Evolutionary conservation across 768 basidiomycete genomes (phyloP), one percentile per base, ranked within the genome.

Genomic region (Phlebiopsis gigantea): DNA sequence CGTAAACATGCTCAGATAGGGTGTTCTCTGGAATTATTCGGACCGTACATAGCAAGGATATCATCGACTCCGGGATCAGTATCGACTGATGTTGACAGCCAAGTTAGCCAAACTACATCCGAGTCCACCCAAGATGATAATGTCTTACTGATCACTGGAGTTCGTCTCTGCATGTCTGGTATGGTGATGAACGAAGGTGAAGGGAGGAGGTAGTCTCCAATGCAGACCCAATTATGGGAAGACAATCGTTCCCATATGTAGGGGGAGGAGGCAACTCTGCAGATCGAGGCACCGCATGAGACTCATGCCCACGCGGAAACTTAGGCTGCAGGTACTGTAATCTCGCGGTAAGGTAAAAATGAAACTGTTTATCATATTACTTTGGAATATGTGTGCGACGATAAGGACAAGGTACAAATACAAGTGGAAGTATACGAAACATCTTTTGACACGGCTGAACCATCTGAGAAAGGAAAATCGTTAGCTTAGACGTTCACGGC

Each of bases 51-150:
- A 26, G 90, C 90, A 51, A 92, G 62, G 24, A 78, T 74, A 68
- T 94, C 92, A 65, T 94, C 92, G 3, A 92, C 85, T 30, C 92
- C 92, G 6, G 91, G 89, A 66, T 94, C 91, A 25, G 89, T 89
- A 62, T 92, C 90, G 64, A 91, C 88, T 91, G 63, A 28, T n/a
- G 21, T 31, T 5, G 15, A 44, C 19, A 22, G 29, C 69, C 54
- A 62, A 30, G 41, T 30, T 12, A 19, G 31, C 1, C 55, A 24
- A 53, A 12, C 6, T n/a, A n/a, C n/a, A n/a, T n/a, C n/a, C 12
- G 45, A n/a, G 21, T 25, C 6, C 24, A n/a, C 30, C 10, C 44
- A 1, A 1, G 47, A 21, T 30, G 24, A 42, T 46, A 21, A n/a
- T 19, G 34, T 65, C 83, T 72, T 62, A 88, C 88, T 89, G 61